phyloP scores from a whole-genome alignment of 768 basidiomycete species.

The Boletus bicolor region DNA sequence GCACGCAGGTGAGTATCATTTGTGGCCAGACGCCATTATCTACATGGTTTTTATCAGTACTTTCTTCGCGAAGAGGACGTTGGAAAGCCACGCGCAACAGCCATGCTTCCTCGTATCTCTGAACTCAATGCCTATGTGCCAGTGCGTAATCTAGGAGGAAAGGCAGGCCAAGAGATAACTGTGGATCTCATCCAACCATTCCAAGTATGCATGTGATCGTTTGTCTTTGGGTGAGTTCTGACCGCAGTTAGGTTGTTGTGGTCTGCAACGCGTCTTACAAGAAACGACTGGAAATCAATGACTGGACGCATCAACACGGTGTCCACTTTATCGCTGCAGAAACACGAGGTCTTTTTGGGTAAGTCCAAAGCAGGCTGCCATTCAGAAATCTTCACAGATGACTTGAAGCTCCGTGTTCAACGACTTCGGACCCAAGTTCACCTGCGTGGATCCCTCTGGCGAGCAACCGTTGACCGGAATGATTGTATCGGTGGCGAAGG shows the following conservation, averaged over 20 bases:
- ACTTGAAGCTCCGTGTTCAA: conserved; percentile 80
- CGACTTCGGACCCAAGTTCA: conserved; percentile 93
- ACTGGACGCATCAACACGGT: conserved; percentile 87
- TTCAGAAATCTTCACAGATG: conserved; percentile 3
- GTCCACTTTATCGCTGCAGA: conserved; percentile 91
- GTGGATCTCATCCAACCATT: conserved; percentile 82
- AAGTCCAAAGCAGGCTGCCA: conserved; percentile 18
- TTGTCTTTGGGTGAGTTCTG: conserved; percentile 4
- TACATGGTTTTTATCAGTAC: conserved; percentile 54
- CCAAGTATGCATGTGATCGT: conserved; percentile 56
- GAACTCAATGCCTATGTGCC: conserved; percentile 97
- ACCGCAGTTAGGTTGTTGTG: conserved; percentile 69
- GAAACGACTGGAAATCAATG: conserved; percentile 92
- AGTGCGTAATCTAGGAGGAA: conserved; percentile 79
- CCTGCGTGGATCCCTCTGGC: conserved; percentile 97
- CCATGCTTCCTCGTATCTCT: conserved; percentile 82
- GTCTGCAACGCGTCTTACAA: conserved; percentile 72
- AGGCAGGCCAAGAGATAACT: conserved; percentile 71
- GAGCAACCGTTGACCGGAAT: conserved; percentile 92
- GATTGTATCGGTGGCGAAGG: conserved; percentile 93
- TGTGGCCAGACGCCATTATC: not conserved
- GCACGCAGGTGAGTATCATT: conserved; percentile 69
- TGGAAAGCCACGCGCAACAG: conserved; percentile 83
- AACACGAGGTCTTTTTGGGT: conserved; percentile 95
- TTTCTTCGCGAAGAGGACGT: conserved; percentile 87